A percentile compares a stretch with the other conserved stretches of the same genome.
phyloP scores from a whole-genome alignment of 1,284 basidiomycete genomes.

The Hortiboletus rubellus region DNA sequence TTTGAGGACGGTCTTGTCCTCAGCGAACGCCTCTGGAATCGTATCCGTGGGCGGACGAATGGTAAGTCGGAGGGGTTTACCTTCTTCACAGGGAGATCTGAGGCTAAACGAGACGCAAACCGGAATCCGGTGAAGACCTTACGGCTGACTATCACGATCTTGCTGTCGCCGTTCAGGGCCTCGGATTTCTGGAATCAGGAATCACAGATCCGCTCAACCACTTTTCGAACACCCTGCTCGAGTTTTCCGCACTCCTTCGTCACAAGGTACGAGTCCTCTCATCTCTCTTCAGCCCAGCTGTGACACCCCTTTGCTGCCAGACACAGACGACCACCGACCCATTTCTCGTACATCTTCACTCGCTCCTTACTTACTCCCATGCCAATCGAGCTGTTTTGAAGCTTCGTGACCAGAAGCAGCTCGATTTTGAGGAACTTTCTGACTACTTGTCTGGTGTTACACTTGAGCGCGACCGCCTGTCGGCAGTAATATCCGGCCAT shows the following conservation, averaged over 20 bases:
- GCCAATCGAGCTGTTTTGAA: conserved; percentile 91
- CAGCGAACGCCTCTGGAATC: conserved; percentile 79
- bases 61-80: conserved; percentile 59
- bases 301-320: conserved; percentile 40
- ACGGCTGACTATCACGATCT: conserved; percentile 96
- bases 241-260: conserved; percentile 85
- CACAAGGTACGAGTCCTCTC: conserved; percentile 57
- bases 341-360: conserved; percentile 86
- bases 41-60: conserved; percentile 75
- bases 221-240: conserved; percentile 92
- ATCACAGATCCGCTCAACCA: conserved; percentile 97
- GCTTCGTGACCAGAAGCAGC: conserved; percentile 96
- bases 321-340: conserved; percentile 86
- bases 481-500: conserved; percentile 79
- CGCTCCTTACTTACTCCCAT: conserved; percentile 84
- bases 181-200: conserved; percentile 96
- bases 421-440: conserved; percentile 97
- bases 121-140: conserved; percentile 84
- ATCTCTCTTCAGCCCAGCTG: background rate
- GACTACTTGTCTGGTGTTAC: conserved; percentile 93
- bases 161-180: conserved; percentile 91
- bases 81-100: conserved; percentile 50
- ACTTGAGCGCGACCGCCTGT: conserved; percentile 87
- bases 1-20: conserved; percentile 88
- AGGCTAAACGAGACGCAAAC: conserved; percentile 80